Evolutionary conservation across 768 basidiomycete genomes (phyloP), one percentile per base, ranked within the genome.

Genomic region (Naganishia vaughanmartiniae): DNA sequence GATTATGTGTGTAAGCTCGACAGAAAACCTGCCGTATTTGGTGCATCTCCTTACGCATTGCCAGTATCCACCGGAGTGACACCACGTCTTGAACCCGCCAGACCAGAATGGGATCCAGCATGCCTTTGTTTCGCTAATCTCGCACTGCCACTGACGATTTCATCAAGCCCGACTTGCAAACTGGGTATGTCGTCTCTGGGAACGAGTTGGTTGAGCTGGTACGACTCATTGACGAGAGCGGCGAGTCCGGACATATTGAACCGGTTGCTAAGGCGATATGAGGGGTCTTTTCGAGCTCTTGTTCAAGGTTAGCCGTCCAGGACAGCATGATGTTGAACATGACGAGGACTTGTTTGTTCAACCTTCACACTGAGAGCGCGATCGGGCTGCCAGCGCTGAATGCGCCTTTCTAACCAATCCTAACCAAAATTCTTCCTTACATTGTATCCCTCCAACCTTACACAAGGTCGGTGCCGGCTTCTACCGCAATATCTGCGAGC

Each of bases 91-190:
- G 31, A 73, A 14, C 77, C 77, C 5, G 54, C 54, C 19, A 48
- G 63, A 26, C 72, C 71, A 51, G 72, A 74, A 54, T 67, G 73
- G 55, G 67, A 73, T 65, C 73, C 78, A 26, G 75, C 78, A 30
- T 63, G 60, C 19, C 60, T 34, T 19, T 63, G 60, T 66, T 75
- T 74, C 0, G 78, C 82, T 30, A 97, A 88, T 51, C 89, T 85
- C 24, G 93, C 86, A 1, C 92, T 93, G 82, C 95, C 92, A 0
- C 90, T 88, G 80, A 98, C 95, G 73, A 99, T 90, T 83, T 97
- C 92, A 81, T 95, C 93, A 36, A 98, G 86, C 1, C 92, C 91
- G 68, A 95, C 88, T 68, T 90, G 87, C 53, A 99, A 89, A 2
- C 90, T 86, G 14, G 95, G 95, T 1, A 98, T 84, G 75, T 96